These are phyloP conservation scores for Rossbeevera mucosa DNA, from an alignment of 768 basidiomycete species.

Conservation along the genomic window DNA sequence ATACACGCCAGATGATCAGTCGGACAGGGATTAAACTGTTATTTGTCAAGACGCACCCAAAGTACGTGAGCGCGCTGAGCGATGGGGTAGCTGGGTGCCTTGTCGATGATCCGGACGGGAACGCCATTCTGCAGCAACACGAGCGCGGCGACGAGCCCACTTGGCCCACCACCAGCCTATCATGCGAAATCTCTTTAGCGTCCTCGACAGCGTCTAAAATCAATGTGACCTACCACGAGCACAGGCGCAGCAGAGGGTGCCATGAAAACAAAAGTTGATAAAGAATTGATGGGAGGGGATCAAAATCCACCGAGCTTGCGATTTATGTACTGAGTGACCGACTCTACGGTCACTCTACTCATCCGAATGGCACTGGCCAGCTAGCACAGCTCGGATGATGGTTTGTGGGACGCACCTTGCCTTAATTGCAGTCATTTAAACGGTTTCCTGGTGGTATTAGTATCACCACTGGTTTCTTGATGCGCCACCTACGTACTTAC, in stretches of 20 bases:
- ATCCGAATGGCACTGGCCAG: too few relatives aligned
- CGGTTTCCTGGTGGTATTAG: too few relatives aligned
- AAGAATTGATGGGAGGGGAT: background rate
- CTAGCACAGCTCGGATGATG: too few relatives aligned
- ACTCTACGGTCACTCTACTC: too few relatives aligned
- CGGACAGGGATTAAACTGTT: background rate
- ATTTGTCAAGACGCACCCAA: constrained; percentile 27
- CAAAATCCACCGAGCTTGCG: background rate
- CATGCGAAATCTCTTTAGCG: background rate
- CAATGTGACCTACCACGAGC: constrained; percentile 15
- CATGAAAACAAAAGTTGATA: constrained; percentile 1
- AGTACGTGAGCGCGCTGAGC: constrained; percentile 39
- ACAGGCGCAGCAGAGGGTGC: constrained; percentile 11
- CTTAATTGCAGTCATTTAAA: too few relatives aligned
- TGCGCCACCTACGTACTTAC: too few relatives aligned
- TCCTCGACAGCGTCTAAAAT: background rate
- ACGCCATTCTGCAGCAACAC: constrained; percentile 40
- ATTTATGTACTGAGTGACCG: too few relatives aligned
- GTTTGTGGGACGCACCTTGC: too few relatives aligned
- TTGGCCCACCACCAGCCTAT: constrained; percentile 30
- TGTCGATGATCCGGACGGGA: constrained; percentile 52
- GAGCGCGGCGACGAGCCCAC: constrained; percentile 33
- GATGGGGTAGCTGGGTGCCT: constrained; percentile 32
- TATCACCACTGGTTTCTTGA: too few relatives aligned
- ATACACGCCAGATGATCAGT: background rate